phyloP scores from a whole-genome alignment of 306 rosid species.

The Fragaria ananassa region DNA sequence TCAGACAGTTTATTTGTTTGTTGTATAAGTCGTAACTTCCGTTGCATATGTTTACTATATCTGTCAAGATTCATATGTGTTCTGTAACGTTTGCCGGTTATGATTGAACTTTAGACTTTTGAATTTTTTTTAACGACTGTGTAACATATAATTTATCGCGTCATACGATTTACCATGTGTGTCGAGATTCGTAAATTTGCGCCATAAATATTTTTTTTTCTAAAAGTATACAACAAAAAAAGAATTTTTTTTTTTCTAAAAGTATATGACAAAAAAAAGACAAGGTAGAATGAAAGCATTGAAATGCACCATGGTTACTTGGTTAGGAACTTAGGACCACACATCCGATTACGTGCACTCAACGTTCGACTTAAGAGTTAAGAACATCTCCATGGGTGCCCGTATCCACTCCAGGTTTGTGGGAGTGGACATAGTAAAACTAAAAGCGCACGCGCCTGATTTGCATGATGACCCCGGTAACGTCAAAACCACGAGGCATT shows the following conservation, averaged over 20 bases:
- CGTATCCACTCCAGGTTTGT: background rate
- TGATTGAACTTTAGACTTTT: no score
- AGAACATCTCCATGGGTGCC: background rate
- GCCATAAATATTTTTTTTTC: background rate
- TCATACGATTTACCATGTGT: background rate
- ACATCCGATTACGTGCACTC: background rate
- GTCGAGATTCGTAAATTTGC: background rate
- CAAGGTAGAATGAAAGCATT: background rate
- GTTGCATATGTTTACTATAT: no score
- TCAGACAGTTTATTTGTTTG: no score
- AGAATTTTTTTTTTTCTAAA: background rate
- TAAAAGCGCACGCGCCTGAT: background rate
- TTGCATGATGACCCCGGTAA: slow-evolving; percentile 3
- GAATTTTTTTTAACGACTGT: background rate
- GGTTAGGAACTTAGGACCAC: background rate
- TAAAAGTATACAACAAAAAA: no score
- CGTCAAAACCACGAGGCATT: background rate
- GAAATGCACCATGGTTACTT: background rate
- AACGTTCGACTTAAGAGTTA: background rate
- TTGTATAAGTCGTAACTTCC: no score
- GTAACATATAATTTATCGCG: background rate
- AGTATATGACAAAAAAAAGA: no score
- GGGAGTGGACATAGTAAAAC: background rate
- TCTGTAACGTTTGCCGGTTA: no score
- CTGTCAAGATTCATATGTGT: no score